phyloP scores from a whole-genome alignment of 2,329 filamentous ascomycete genomes.

The Cladobotryum mycophilum region DNA sequence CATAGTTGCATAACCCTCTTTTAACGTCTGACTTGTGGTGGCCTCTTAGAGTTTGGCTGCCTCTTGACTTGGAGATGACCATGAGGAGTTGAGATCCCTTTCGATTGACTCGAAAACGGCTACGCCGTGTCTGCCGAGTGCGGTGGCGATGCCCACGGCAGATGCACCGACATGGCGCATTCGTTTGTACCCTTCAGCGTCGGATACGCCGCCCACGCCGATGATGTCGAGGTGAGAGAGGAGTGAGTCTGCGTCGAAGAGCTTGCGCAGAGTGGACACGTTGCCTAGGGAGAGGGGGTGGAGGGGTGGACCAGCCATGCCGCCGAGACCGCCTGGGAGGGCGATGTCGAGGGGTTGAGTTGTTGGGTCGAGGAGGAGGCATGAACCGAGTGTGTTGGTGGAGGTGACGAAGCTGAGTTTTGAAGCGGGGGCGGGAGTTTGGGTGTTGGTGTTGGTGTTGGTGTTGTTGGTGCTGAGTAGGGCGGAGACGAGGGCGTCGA shows the following conservation, averaged over 20 bases:
- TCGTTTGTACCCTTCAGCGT: constrained; percentile 54
- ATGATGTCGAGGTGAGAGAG: constrained; percentile 57
- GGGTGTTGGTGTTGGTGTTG: too few species aligned
- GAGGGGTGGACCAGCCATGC: constrained; percentile 64
- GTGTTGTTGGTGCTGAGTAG: constrained; percentile 29
- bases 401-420: constrained; percentile 62
- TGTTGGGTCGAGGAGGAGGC: constrained; percentile 48
- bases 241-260: constrained; percentile 46
- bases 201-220: constrained; percentile 66
- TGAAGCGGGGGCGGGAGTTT: constrained; percentile 12
- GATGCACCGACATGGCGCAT: constrained; percentile 62
- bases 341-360: constrained; percentile 46
- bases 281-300: constrained; percentile 72
- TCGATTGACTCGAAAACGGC: constrained; percentile 56
- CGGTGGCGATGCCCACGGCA: constrained; percentile 64
- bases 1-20: too few species aligned
- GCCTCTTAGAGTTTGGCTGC: too few species aligned
- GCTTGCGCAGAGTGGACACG: constrained; percentile 56
- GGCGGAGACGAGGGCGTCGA: constrained; percentile 47
- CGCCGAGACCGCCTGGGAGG: constrained; percentile 58
- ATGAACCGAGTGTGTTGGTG: constrained; percentile 66
- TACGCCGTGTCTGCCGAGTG: constrained; percentile 57
- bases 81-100: constrained; percentile 16
- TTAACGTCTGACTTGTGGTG: too few species aligned
- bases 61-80: constrained; percentile 8